Base-by-base conservation (phyloP, 2,329 filamentous ascomycete genomes). In the Botrytis galanthina region DNA sequence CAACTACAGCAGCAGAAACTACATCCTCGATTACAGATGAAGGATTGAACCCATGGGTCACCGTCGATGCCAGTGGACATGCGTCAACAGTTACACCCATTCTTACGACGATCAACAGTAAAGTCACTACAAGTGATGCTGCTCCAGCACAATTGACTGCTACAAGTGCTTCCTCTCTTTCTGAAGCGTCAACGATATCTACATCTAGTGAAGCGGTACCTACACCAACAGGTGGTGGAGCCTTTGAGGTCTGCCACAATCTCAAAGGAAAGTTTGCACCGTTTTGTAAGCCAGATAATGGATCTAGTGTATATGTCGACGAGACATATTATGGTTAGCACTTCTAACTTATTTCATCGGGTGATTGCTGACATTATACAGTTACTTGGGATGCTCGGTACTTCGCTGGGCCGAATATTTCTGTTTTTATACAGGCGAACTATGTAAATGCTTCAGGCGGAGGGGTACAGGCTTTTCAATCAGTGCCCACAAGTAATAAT, bases 361-460 rank as follows among this genome's bases (percentile, higher is more conserved):
- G 1, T 14, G 12, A 29, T 71, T 18, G 35, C 44, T 73, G 37
- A 70, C n/a, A 62, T 32, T 7, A 20, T 22, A 14, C n/a, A 80
- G 79, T 80, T 42, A 81, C 79, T 14, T 81, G 80, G 80, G 79
- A 81, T 57, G 74, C 76, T 6, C 75, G 67, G 32, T 80, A 74
- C 68, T 78, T 78, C 51, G 44, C 75, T 10, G 44, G 71, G 29
- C 76, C 75, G 59, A 81, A 81, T 57, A 70, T 74, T 6, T 76
- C 77, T 2, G 73, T 80, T n/a, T 67, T 78, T 9, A 64, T 81
- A 39, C 74, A 78, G 39, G 80, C 75, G 32, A 80, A 80, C 66
- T 80, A 79, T 59, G 71, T 79, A 6, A 80, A 81, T 73, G 62
- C 75, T 8, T 77, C 78, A 3, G 75, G 71, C 6, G 76, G 76